Base-by-base conservation (phyloP, 441 rosid species). In the Lepidium campestre region DNA sequence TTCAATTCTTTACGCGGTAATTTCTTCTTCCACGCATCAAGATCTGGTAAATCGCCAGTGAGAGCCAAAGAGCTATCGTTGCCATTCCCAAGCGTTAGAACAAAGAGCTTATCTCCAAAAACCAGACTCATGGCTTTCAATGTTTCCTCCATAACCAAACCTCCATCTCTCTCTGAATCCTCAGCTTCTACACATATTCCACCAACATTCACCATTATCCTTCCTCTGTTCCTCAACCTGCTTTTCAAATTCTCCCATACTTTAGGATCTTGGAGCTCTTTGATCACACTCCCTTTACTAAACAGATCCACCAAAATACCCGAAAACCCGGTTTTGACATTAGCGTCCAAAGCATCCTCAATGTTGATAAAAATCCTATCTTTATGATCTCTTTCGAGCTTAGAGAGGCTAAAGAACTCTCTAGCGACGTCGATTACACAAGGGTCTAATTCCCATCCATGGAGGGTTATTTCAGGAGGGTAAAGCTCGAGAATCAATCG, bases 391-490 rank as follows among this genome's bases (percentile, higher is more conserved):
- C 78, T 86, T 71, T 90, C 97, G 7, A 93, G 84, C 75, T 84
- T 82, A 37, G 67, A 67, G 32, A 90, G 84, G 10, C 88, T 84
- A 55, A 93, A 93, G 81, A 57, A 88, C 60, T 88, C 78, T 63
- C 96, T 86, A 42, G 82, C 99, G 0, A 91, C 97, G 6, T 77
- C 79, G 11, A 89, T 75, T 32, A 90, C 99, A 18, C 76, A 82
- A 35, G 88, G 91, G 75, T 89, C 98, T 15, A 90, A 83, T 78
- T 93, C 97, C 96, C 97, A 90, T 19, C 97, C 97, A 46, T 88
- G 95, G 62, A 93, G 45, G 6, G 59, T 65, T 41, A 68, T 54
- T 1, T 80, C 81, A 1, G 91, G 90, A 0, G 94, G 77, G 80
- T 89, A 85, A 35, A 86, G 53, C 63, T 87, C 91, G 2, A 93